Evolutionary conservation across 2,329 filamentous ascomycete genomes (phyloP), one percentile per base, ranked within the genome.

Genomic region (Drechslera avenae): DNA sequence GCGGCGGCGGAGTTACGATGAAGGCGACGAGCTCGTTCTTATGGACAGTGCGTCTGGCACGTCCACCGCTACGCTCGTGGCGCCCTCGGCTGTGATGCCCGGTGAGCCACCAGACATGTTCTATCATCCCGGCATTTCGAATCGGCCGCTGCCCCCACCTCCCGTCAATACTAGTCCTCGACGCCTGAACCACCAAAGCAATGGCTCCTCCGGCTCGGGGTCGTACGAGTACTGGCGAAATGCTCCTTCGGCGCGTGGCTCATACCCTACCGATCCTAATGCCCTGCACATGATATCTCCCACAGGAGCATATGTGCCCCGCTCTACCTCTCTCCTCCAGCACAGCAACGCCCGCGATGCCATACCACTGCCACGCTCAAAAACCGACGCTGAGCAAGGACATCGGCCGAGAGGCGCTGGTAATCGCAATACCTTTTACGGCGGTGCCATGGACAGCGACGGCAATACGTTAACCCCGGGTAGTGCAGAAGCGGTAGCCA

Each of bases 21-120:
- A 96, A 69, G 93, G 90, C 2, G 94, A 97, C 61, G 94, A 97
- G 71, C 81, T 74, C 37, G 72, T 70, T 5, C 66, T 80, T 30
- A 77, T 73, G 57, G 76, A 79, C 39, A 59, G 50, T 33, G 58
- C 62, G 33, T 64, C 63, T 36, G 37, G 19, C 18, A 56, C 62
- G 44, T 62, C 62, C 21, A 56, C 60, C n/a, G 68, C 68, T n/a
- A 64, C 63, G 1, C 47, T 66, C 14, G 52, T 52, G 42, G 52
- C 50, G 7, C 57, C 58, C 14, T 62, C 68, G 26, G 61, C 75
- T 23, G 71, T 73, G 7, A 73, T 74, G 50, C 64, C 67, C 23
- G 71, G 70, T 28, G 90, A 91, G 48, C 90, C 91, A 55, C 89
- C 89, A 14, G 94, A 96, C 63, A 86, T 97, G 68, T 96, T 96